A percentile compares a stretch with the other conserved stretches of the same genome.
Conservation (phyloP, 805 yeast species). For the Ascoidea asiatica region DNA sequence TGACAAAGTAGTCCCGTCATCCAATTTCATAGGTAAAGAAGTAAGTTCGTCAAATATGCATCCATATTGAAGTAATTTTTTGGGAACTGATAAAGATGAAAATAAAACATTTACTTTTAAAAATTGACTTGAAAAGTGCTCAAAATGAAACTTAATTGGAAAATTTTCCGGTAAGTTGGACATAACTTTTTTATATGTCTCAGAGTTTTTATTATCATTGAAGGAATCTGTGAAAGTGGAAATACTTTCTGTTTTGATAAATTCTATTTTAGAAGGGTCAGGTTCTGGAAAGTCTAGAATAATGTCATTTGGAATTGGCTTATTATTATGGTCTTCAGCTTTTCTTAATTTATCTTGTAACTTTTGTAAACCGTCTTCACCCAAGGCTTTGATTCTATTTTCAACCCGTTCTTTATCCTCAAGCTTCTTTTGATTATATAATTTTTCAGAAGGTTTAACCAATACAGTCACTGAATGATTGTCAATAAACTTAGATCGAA, state of each 20-base stretch:
- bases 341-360: slow-evolving; percentile 35
- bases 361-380: slow-evolving; percentile 43
- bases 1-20: slow-evolving; percentile 43
- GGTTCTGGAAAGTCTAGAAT: slow-evolving; percentile 53
- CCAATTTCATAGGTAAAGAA: slow-evolving; percentile 54
- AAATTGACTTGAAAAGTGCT: slow-evolving; percentile 69
- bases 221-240: slow-evolving; percentile 24
- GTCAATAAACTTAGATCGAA: slow-evolving; percentile 38
- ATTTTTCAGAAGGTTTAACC: slow-evolving; percentile 53
- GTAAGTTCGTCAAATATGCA: slow-evolving; percentile 56
- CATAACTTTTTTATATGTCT: slow-evolving; percentile 11
- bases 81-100: slow-evolving; percentile 39
- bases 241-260: slow-evolving; percentile 57
- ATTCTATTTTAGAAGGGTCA: slow-evolving; percentile 59
- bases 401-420: slow-evolving; percentile 35
- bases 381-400: slow-evolving; percentile 37
- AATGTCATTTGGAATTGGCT: slow-evolving; percentile 61
- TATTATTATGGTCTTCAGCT: slow-evolving; percentile 59
- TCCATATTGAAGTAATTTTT: slow-evolving; percentile 46
- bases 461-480: slow-evolving; percentile 53
- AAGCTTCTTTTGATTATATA: slow-evolving; percentile 38
- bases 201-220: slow-evolving; percentile 10
- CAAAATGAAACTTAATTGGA: slow-evolving; percentile 66
- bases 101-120: slow-evolving; percentile 51
- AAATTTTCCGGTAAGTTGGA: slow-evolving; percentile 26